These are phyloP conservation scores for Apiospora malaysiana DNA, from an alignment of 2,329 filamentous ascomycete species.

Conservation along the genomic window DNA sequence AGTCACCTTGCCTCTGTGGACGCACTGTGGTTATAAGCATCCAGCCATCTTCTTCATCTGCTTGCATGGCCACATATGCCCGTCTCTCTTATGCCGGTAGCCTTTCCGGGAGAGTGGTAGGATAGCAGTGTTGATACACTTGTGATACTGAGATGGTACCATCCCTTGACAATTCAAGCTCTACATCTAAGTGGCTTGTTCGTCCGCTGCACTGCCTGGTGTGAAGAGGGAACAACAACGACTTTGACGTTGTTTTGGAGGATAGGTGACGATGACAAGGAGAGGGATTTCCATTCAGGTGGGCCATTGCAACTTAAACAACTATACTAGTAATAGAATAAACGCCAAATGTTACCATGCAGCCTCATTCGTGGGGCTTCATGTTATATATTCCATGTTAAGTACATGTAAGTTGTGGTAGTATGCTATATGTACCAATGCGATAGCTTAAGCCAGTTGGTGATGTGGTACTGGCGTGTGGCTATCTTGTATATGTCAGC, in stretches of 20 bases:
- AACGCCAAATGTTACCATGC: too few species aligned
- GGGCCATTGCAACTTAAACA: not conserved
- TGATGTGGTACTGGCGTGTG: not conserved
- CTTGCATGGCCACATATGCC: not conserved
- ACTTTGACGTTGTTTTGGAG: not conserved
- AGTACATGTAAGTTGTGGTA: not conserved
- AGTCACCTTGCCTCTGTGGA: not conserved
- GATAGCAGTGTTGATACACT: not conserved
- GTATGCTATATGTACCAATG: not conserved
- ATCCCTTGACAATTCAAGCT: not conserved
- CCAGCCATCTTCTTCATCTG: not conserved
- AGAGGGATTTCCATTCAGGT: not conserved
- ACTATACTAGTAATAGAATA: not conserved
- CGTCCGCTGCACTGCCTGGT: too few species aligned
- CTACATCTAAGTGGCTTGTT: not conserved
- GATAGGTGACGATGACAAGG: not conserved
- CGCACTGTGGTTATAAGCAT: not conserved
- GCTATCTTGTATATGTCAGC: not conserved
- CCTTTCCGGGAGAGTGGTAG: not conserved
- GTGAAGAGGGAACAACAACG: not conserved
- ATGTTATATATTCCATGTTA: too few species aligned
- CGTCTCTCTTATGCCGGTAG: not conserved
- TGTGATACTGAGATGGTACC: constrained; percentile 3
- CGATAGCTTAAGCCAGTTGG: not conserved
- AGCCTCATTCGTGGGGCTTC: too few species aligned